Base-by-base conservation (phyloP, 2,329 filamentous ascomycete genomes). In the Gyromitra esculenta region DNA sequence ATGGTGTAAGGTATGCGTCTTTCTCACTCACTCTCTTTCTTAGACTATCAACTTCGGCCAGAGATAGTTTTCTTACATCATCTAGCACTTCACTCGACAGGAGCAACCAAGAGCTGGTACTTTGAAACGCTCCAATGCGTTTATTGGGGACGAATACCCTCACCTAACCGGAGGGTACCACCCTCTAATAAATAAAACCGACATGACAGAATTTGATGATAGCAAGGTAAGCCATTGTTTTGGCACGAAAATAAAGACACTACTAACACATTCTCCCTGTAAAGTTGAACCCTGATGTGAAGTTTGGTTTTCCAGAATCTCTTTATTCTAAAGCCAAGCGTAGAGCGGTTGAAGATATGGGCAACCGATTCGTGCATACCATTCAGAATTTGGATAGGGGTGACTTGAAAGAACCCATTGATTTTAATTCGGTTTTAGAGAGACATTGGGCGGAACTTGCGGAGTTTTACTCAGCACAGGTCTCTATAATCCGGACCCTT, bases 391-490 rank as follows among this genome's bases (percentile, higher is more conserved):
- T 71, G 21, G 72, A 75, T 60, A 60, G 39, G 8, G 31, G 18
- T 15, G 31, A 37, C 35, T 15, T 69, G 15, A 48, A 56, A 13
- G 52, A 59, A 13, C 66, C 48, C 2, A 35, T 64, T 48, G 59
- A 75, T 35, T 75, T 75, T 52, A 71, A 64, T 31, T 39, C 25
- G 31, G 71, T 75, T 31, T 50, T 75, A 11, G 72, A 75, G 59
- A 59, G 43, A 25, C 72, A 75, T n/a, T 75, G 72, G 72, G 25
- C 41, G 5, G 50, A 75, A 31, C 72, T 75, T 39, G 65, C 65
- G n/a, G 72, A 75, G 41, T 75, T 75, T 60, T 75, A 71, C 52
- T 70, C 57, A 13, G 18, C 7, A 71, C 66, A 70, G 35, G 50
- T 65, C 41, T 64, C 59, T 41, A 64, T 13, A 25, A 39, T 64